A percentile compares a stretch with the other conserved stretches of the same genome.
phyloP scores from a whole-genome alignment of 495 filamentous ascomycete species.

The Neurospora sublineolata region DNA sequence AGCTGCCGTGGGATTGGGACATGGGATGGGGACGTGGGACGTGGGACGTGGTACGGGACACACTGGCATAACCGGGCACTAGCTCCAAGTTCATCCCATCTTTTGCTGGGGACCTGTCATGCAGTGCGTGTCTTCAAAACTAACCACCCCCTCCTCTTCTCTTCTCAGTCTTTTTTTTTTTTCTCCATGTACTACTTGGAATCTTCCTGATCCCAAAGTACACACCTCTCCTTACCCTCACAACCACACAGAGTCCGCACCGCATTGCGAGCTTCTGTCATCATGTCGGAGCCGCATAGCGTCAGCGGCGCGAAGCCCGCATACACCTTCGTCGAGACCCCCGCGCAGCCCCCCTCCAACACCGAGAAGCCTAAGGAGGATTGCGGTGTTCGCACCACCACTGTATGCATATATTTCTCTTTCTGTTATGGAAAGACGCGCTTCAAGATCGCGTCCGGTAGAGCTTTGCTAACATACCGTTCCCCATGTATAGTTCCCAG shows the following conservation, averaged over 20 bases:
- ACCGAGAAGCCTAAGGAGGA: slow-evolving; percentile 45
- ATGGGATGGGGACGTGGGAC: not conserved
- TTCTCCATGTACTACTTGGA: not conserved
- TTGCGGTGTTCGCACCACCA: slow-evolving; percentile 64
- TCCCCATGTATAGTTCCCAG: slow-evolving; percentile 44
- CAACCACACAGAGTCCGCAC: not conserved
- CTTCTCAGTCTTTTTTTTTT: not conserved
- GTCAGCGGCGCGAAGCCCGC: slow-evolving; percentile 42
- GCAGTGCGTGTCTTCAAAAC: not conserved
- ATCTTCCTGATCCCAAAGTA: slow-evolving; percentile 3
- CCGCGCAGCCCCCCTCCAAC: slow-evolving; percentile 46
- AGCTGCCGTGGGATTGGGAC: not conserved
- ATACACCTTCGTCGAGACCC: slow-evolving; percentile 72
- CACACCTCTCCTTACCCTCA: not conserved
- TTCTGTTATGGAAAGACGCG: not conserved
- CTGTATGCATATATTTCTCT: slow-evolving; percentile 35
- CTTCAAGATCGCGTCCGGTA: slow-evolving; percentile 5
- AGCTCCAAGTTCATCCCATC: not conserved
- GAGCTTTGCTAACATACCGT: slow-evolving; percentile 4
- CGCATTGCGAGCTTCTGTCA: slow-evolving; percentile 13
- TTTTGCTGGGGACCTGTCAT: not conserved
- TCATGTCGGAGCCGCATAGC: slow-evolving; percentile 34
- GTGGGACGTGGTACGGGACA: not conserved
- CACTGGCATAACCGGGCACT: not conserved
- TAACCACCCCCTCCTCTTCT: not conserved